Evolutionary conservation across 2,329 filamentous ascomycete species (phyloP), one percentile per base, ranked within the genome.

Genomic region (Fusarium falciforme): DNA sequence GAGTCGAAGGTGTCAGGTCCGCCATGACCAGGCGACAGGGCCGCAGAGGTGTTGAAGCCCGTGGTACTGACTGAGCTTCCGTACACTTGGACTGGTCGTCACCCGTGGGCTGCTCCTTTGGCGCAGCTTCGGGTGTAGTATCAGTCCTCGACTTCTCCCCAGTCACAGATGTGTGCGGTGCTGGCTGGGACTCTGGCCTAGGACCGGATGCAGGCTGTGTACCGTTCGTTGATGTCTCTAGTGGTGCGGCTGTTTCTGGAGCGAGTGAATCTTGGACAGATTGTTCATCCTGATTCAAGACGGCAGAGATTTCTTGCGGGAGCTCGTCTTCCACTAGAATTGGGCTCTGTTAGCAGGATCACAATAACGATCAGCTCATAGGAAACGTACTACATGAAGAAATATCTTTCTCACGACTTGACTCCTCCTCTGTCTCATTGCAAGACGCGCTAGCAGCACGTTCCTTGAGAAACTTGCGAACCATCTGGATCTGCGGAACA

Each of bases 401-500:
- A 42, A 20, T 5, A 1, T 12, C 38, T 0, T 20, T 20, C 38
- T 20, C 38, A 10, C 1, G 5, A 20, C n/a, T 20, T 6, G 17
- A 11, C 38, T 12, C 5, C 38, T 40, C 10, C 9, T 11, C 36
- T n/a, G 4, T 11, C 11, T n/a, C 38, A 20, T 42, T 3, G 5
- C 17, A 42, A 42, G 38, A 20, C 10, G 5, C 9, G 2, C 12
- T 5, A n/a, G 9, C 17, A 12, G 10, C 47, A n/a, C 60, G 36
- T 11, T 27, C n/a, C 7, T 52, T 57, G 1, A 72, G 9, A 5
- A 70, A 73, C 20, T 27, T 66, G 1, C 54, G 61, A 5, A 73
- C 38, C 6, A 49, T 40, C 14, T 22, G 57, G 5, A 61, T 47
- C 8, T 73, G 29, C 5, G 70, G 70, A 44, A 73, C 44, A 14